These are phyloP conservation scores for Millerago galiae DNA, from an alignment of 805 yeast species.

Conservation along the genomic window DNA sequence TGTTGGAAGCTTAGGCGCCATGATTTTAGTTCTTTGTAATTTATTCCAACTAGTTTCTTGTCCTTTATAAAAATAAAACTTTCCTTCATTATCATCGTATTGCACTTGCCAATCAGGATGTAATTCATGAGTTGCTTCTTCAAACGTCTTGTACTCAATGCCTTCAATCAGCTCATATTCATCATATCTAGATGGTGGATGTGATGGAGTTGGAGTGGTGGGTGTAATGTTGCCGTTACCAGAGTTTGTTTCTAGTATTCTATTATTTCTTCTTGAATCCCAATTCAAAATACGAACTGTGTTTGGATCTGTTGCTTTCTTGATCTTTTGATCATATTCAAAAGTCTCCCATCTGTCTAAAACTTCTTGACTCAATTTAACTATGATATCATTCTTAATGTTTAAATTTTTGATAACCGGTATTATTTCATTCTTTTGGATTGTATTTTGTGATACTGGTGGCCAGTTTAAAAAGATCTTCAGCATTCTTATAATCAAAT, in stretches of 20 bases:
- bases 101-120: constrained; percentile 28
- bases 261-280: constrained; percentile 18
- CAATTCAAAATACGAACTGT: background rate
- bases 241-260: constrained; percentile 1
- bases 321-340: constrained; percentile 81
- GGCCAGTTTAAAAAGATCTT: constrained; percentile 61
- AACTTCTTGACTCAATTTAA: constrained; percentile 36
- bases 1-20: background rate
- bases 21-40: constrained; percentile 31
- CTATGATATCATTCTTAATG: constrained; percentile 22
- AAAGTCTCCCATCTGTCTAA: constrained; percentile 64
- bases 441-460: constrained; percentile 67
- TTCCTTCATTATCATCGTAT: constrained; percentile 41
- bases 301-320: constrained; percentile 36
- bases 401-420: constrained; percentile 43
- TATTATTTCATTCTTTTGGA: constrained; percentile 69
- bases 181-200: background rate
- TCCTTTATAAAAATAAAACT: constrained; percentile 42
- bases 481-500: constrained; percentile 43
- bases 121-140: constrained; percentile 1
- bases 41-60: constrained; percentile 52
- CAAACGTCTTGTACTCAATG: constrained; percentile 34
- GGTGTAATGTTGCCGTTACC: background rate
- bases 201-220: constrained; percentile 2
- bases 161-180: constrained; percentile 2